Percentiles rank a stretch among this genome's conserved stretches.
These are phyloP conservation scores for Paraglomus brasilianum DNA, from an alignment of 192 early-diverging fungal genomes.

Conservation along the genomic window DNA sequence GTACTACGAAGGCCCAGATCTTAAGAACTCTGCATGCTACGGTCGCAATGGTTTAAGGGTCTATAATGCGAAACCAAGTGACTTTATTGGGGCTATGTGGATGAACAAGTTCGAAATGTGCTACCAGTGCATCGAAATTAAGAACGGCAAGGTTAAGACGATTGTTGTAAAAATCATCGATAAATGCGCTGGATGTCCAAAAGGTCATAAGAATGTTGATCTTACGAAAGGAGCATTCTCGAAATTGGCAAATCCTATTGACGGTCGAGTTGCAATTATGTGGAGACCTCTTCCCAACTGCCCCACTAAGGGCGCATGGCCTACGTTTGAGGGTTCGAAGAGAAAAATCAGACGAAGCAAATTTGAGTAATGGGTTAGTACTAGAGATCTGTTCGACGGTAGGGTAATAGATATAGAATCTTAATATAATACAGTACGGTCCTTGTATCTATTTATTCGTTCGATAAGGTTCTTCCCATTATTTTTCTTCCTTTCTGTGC, in stretches of 20 bases:
- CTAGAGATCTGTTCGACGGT: too few relatives aligned
- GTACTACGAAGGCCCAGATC: conserved; percentile 35
- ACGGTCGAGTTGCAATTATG: conserved; percentile 2
- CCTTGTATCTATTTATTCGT: too few relatives aligned
- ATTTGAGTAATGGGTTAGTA: too few relatives aligned
- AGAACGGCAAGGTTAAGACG: neutral
- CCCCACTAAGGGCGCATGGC: conserved; percentile 6
- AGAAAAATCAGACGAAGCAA: too few relatives aligned
- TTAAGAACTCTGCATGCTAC: conserved; percentile 47
- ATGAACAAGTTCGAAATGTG: conserved; percentile 16
- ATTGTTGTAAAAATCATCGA: conserved; percentile 25
- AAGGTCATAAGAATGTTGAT: neutral
- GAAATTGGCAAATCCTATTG: neutral
- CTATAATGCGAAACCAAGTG: conserved; percentile 36
- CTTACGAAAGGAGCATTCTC: neutral
- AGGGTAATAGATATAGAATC: too few relatives aligned
- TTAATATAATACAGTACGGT: too few relatives aligned
- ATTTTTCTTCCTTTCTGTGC: too few relatives aligned
- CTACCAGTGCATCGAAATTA: conserved; percentile 14
- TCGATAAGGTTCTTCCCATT: too few relatives aligned
- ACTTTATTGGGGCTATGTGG: conserved; percentile 44
- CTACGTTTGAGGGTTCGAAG: conserved; percentile 14
- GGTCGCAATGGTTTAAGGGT: conserved; percentile 36
- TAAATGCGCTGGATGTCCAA: conserved; percentile 13
- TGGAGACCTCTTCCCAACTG: conserved; percentile 9